Percentiles rank a stretch among this genome's conserved stretches.
These are phyloP conservation scores for Hansenula sp. DNA, from an alignment of 1,139 yeast genomes.

Conservation along the genomic window DNA sequence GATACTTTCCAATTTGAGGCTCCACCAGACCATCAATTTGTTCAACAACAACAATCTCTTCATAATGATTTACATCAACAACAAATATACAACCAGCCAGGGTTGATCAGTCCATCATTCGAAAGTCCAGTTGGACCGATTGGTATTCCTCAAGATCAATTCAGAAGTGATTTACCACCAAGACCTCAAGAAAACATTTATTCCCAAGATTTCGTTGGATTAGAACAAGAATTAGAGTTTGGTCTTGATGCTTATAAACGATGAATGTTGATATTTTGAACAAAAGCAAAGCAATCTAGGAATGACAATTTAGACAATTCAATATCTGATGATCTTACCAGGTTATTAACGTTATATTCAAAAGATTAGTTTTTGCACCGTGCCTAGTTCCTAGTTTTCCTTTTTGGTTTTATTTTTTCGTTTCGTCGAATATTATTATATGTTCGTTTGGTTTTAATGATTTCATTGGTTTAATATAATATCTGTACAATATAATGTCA, in stretches of 20 bases:
- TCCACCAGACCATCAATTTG: slow-evolving; percentile 8
- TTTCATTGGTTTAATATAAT: neutral
- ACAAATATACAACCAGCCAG: slow-evolving; percentile 2
- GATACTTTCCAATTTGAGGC: slow-evolving; percentile 15
- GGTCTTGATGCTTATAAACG: slow-evolving; percentile 40
- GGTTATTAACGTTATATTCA: too few species aligned
- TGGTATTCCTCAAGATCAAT: slow-evolving; percentile 35
- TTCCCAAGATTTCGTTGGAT: slow-evolving; percentile 33
- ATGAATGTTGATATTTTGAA: neutral
- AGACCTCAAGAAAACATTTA: slow-evolving; percentile 34
- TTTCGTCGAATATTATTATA: too few species aligned
- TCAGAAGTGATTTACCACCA: slow-evolving; percentile 37
- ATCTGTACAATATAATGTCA: too few species aligned
- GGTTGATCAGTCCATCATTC: slow-evolving; percentile 10
- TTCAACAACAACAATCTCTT: slow-evolving; percentile 9
- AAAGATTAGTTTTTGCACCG: too few species aligned
- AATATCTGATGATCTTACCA: too few species aligned
- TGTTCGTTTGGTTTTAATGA: too few species aligned
- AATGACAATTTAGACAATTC: too few species aligned
- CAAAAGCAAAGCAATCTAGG: too few species aligned
- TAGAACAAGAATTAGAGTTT: slow-evolving; percentile 57
- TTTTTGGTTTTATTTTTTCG: too few species aligned
- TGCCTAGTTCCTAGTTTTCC: too few species aligned
- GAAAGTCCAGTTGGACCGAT: slow-evolving; percentile 24
- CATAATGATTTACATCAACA: slow-evolving; percentile 16